A percentile compares a stretch with the other conserved stretches of the same genome.
Conservation (phyloP, 1,284 basidiomycete species). For the Boletus smithii region DNA sequence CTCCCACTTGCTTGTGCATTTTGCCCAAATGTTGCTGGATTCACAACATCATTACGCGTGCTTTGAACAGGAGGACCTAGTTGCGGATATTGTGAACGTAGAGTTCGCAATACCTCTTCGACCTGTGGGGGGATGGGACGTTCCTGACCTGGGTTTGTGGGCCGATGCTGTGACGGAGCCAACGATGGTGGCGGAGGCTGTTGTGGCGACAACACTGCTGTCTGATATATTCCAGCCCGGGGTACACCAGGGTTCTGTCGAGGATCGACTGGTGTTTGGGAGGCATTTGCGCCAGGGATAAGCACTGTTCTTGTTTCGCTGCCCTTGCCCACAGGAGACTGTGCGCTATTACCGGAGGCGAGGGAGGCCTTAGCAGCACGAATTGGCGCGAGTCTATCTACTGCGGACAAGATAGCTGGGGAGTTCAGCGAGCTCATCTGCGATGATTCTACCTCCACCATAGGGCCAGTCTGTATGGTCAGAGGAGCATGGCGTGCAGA, state of each 20-base stretch:
- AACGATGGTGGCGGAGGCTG: neutral
- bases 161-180: neutral
- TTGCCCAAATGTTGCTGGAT: neutral
- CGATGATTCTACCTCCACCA: conserved; percentile 23
- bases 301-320: neutral
- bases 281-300: neutral
- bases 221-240: neutral
- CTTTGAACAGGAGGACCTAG: conserved; percentile 4
- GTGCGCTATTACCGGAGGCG: conserved; percentile 1
- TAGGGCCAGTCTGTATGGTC: conserved; percentile 11
- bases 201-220: conserved; percentile 1
- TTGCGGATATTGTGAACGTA: conserved; percentile 23
- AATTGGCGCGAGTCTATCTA: conserved; percentile 33
- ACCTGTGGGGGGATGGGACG: conserved; percentile 7
- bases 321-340: conserved; percentile 8
- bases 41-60: neutral
- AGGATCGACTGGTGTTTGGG: neutral
- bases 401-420: conserved; percentile 2
- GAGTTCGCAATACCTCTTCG: conserved; percentile 15
- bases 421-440: conserved; percentile 14
- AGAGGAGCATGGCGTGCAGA: neutral
- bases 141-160: conserved; percentile 7
- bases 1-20: conserved; percentile 1
- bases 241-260: conserved; percentile 3
- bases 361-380: conserved; percentile 32